Base-by-base conservation (phyloP, 1,284 basidiomycete genomes). In the Ganoderma sinense region DNA sequence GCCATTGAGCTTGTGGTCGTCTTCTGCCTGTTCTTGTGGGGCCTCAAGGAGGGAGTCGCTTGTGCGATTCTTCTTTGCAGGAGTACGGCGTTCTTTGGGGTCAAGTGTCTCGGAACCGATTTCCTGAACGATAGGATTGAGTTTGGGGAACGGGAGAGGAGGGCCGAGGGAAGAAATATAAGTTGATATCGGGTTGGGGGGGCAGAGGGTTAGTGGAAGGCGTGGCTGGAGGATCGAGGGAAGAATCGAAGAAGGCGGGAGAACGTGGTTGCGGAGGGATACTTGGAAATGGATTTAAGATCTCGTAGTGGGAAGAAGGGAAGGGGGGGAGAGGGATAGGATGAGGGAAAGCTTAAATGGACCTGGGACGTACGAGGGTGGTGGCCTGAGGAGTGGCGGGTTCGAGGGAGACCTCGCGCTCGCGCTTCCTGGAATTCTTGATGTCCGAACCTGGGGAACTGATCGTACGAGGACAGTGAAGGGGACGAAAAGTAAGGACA, bases 371-470 rank as follows among this genome's bases (percentile, higher is more conserved):
- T 68, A 78, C 78, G 65, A 82, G 82, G 68, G 82, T 74, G 66
- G 79, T 74, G 63, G 84, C 82, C 77, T 84, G 85, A 23, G 90
- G 87, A 18, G 88, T 86, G 16, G 82, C 83, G 65, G 91, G 91
- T 78, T 94, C 92, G 39, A 90, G 79, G 36, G 92, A 94, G 26
- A 91, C 87, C 79, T 94, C 91, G 53, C 92, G 84, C 78, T 93
- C 91, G 71, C 92, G 86, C 79, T 94, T 94, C 77, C 77, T 70
- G 0, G 79, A 78, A 16, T 41, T 74, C 71, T 74, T 74, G 31
- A 62, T 29, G 51, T 74, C 73, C 66, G 48, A 26, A 4, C 66
- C 67, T 69, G 62, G 0, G 23, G 4, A 10, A 14, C 0, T 16
- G 11, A 41, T 40, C 8, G 23, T 14, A 8, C 13, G 23, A 7